Evolutionary conservation across 2,329 filamentous ascomycete species (phyloP), one percentile per base, ranked within the genome.

Genomic region (Xylaria arbuscula): DNA sequence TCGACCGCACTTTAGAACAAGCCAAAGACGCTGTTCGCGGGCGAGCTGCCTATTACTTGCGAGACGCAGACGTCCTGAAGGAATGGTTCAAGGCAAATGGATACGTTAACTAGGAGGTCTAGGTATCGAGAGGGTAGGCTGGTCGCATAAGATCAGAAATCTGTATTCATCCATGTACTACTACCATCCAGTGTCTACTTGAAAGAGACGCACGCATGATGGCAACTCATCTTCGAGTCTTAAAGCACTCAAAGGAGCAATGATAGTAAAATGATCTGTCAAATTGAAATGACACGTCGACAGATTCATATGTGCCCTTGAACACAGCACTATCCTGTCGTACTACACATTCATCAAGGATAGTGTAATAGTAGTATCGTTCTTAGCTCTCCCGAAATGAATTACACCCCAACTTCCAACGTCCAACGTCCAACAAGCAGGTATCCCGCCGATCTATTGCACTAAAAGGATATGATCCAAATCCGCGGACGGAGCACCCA

Each of bases 1-100:
- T 94, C 80, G 92, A 97, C 79, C 90, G 96, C 64, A 94, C 93
- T 3, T 82, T 99, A 60, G 90, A 91, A 72, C 93, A 97, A 72
- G 91, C 95, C 70, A 90, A 90, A 78, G 96, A 98, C 79, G 94
- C 91, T 70, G 93, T 98, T 72, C 88, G 90, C 50, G 93, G 92
- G 11, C 91, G 94, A 75, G 93, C 93, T 4, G 89, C 89, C 48
- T 99, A 98, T 84, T 90, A 90, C 78, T 84, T 89, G 80, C 87
- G 96, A 64, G 96, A 98, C 79, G 85, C 89, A 65, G 85, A 84
- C 61, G 83, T 87, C 53, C 86, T 97, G 63, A 86, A 91, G 80
- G 92, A 94, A 81, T 98, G 95, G 94, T 82, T 98, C 73, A 76
- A 74, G 19, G 78, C 81, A n/a, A 84, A 86, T 63, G 81, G 81